These are phyloP conservation scores for Lodderomyces jiufengensis DNA, from an alignment of 1,139 yeast genomes.

Conservation along the genomic window DNA sequence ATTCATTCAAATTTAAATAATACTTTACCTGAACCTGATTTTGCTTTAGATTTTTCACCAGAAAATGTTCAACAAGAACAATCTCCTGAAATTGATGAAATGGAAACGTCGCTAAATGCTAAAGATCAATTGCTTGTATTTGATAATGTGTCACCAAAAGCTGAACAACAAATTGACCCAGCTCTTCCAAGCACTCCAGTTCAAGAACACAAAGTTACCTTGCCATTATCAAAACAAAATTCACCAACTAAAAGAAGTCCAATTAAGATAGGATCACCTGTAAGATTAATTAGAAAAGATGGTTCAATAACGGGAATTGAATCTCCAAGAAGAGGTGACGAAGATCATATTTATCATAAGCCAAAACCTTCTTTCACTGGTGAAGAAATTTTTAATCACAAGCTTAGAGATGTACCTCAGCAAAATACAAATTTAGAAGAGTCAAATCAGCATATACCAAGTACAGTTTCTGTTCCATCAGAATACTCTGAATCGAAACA, in stretches of 20 bases:
- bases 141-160: slow-evolving; percentile 1
- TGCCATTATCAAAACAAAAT: neutral
- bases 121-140: slow-evolving; percentile 1
- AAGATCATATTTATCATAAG: neutral
- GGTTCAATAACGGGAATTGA: slow-evolving; percentile 25
- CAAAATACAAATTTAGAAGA: slow-evolving; percentile 11
- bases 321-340: slow-evolving; percentile 3
- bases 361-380: slow-evolving; percentile 14
- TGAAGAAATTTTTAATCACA: slow-evolving; percentile 22
- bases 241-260: slow-evolving; percentile 21
- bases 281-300: slow-evolving; percentile 32
- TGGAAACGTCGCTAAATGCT: slow-evolving; percentile 1
- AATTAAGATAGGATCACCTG: slow-evolving; percentile 42
- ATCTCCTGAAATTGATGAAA: slow-evolving; percentile 5
- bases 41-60: slow-evolving; percentile 28
- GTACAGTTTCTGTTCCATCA: slow-evolving; percentile 32
- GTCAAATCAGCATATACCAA: slow-evolving; percentile 16
- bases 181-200: neutral
- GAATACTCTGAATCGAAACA: slow-evolving; percentile 17
- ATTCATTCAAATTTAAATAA: slow-evolving; percentile 12
- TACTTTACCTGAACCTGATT: slow-evolving; percentile 37
- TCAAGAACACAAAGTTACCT: neutral
- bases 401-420: slow-evolving; percentile 19
- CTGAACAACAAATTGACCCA: neutral
- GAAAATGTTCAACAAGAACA: neutral